Conservation (phyloP, 306 rosid genomes). For the Glycine tomentella region DNA sequence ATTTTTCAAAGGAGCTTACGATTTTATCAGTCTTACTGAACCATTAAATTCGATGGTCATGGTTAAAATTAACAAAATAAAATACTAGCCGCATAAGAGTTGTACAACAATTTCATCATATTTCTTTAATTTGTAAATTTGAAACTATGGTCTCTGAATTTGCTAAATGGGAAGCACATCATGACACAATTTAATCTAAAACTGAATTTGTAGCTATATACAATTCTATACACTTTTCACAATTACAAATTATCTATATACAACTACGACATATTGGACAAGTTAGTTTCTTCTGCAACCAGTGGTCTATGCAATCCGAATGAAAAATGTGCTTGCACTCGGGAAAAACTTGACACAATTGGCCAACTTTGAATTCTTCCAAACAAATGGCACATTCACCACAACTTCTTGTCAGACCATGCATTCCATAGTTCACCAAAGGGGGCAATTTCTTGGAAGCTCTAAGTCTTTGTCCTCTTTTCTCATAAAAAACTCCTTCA, state of each 20-base stretch:
- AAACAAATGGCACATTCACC: conserved; percentile 65
- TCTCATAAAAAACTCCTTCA: conserved; percentile 35
- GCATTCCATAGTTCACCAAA: conserved; percentile 53
- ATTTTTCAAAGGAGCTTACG: not conserved
- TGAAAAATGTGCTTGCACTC: conserved; percentile 66
- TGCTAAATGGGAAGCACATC: not conserved
- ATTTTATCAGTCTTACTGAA: not conserved
- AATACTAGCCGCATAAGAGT: not conserved
- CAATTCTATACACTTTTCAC: conserved; percentile 5
- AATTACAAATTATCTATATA: conserved; percentile 5
- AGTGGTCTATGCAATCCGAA: conserved; percentile 61
- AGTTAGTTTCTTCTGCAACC: conserved; percentile 60
- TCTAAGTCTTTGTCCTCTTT: conserved; percentile 55
- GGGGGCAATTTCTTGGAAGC: conserved; percentile 60
- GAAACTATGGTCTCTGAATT: not conserved
- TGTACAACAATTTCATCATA: not conserved
- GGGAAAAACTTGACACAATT: conserved; percentile 65
- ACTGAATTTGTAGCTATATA: not conserved
- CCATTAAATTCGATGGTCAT: not conserved
- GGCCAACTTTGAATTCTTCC: conserved; percentile 61
- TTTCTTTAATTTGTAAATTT: not conserved
- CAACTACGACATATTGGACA: conserved; percentile 55
- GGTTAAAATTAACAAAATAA: not conserved
- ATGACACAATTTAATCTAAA: not conserved
- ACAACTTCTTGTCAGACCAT: conserved; percentile 36